Evolutionary conservation across 371 early-diverging fungal genomes (phyloP).

Genomic region (Mucor sp.): DNA sequence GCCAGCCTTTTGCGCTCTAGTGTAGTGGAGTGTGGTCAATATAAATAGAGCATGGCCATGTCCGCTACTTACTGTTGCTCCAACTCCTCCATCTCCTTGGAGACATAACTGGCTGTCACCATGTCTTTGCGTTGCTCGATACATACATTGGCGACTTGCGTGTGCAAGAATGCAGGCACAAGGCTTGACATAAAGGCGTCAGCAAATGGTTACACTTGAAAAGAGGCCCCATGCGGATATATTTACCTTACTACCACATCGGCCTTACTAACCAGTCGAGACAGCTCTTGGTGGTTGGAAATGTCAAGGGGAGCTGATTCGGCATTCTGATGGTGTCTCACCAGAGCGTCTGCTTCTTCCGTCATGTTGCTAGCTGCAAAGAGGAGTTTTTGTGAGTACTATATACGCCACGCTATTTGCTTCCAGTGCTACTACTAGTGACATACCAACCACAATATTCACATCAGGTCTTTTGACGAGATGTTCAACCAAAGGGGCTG

Average conservation of each 20-base stretch:
- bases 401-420: too few relatives aligned
- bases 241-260: slow-evolving; percentile 88
- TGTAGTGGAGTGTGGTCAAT: slow-evolving; percentile 14
- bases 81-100: slow-evolving; percentile 83
- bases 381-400: neutral
- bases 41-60: neutral
- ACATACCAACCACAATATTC: slow-evolving; percentile 73
- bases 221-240: neutral
- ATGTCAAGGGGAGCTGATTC: slow-evolving; percentile 58
- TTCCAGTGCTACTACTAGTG: too few relatives aligned
- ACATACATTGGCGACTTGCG: slow-evolving; percentile 79
- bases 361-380: slow-evolving; percentile 75
- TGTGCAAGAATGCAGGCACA: slow-evolving; percentile 94
- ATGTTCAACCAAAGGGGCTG: slow-evolving; percentile 88
- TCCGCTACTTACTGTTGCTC: slow-evolving; percentile 58
- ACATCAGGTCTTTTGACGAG: slow-evolving; percentile 67
- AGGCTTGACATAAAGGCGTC: slow-evolving; percentile 51
- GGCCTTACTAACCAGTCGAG: slow-evolving; percentile 67
- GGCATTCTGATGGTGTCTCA: slow-evolving; percentile 56
- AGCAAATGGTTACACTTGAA: neutral
- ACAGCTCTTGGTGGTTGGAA: slow-evolving; percentile 51
- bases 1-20: slow-evolving; percentile 80
- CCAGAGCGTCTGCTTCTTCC: slow-evolving; percentile 71
- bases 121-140: slow-evolving; percentile 88
- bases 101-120: slow-evolving; percentile 97